These are phyloP conservation scores for Oryza glaberrima DNA, from an alignment of 176 grass and related monocot species.

Conservation along the genomic window DNA sequence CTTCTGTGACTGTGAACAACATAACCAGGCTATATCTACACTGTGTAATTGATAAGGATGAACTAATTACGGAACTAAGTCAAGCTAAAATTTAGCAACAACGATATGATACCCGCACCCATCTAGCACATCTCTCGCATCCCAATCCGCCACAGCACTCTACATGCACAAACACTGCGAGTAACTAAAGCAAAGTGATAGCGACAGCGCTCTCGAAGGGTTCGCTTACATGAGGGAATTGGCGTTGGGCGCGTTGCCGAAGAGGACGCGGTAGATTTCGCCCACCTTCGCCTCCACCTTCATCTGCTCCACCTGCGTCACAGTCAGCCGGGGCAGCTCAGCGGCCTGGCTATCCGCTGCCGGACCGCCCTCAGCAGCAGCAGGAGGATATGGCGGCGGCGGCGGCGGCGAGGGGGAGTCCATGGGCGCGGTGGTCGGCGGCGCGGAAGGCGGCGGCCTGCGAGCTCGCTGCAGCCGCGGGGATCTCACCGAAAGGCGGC, in stretches of 20 bases:
- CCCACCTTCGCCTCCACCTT: conserved; percentile 66
- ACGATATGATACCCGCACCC: neutral
- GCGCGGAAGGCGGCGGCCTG: neutral
- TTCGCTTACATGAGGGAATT: conserved; percentile 62
- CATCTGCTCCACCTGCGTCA: conserved; percentile 82
- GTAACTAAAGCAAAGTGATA: conserved; percentile 1
- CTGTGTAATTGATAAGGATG: neutral
- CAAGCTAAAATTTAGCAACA: conserved; percentile 9
- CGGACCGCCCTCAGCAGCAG: neutral
- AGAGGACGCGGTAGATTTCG: conserved; percentile 73
- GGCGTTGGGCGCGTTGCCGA: conserved; percentile 47
- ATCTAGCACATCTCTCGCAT: neutral
- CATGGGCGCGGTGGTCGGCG: conserved; percentile 42
- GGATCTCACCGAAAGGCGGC: conserved; percentile 40
- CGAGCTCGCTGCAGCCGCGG: conserved; percentile 27
- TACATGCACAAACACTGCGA: conserved; percentile 6
- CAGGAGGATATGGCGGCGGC: neutral
- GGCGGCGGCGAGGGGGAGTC: conserved; percentile 26
- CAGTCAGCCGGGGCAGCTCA: conserved; percentile 55
- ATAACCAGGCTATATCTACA: neutral
- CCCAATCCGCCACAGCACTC: conserved; percentile 4
- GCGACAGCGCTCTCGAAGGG: neutral
- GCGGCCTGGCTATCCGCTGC: neutral
- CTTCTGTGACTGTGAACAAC: neutral
- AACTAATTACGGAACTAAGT: neutral